These are phyloP conservation scores for Penicillium atrosanguineum DNA, from an alignment of 495 filamentous ascomycete genomes.

Conservation along the genomic window DNA sequence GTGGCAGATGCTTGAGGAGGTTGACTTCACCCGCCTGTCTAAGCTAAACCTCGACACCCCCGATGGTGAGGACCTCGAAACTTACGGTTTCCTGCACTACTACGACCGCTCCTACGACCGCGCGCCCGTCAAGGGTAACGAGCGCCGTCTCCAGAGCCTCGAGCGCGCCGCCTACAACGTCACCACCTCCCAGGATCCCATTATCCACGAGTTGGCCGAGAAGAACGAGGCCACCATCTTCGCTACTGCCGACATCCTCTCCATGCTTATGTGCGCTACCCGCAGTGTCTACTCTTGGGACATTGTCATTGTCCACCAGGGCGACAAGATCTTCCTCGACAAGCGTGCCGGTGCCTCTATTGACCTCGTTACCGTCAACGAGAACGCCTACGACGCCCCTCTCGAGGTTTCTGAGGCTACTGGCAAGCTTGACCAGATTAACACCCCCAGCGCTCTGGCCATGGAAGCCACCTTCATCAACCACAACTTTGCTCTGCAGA, in stretches of 20 bases:
- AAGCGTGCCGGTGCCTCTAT: conserved; percentile 90
- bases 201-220: conserved; percentile 95
- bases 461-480: conserved; percentile 99
- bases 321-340: conserved; percentile 96
- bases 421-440: conserved; percentile 85
- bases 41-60: conserved; percentile 95
- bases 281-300: conserved; percentile 98
- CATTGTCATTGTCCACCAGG: conserved; percentile 83
- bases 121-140: conserved; percentile 78
- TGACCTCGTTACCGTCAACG: conserved; percentile 98
- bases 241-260: conserved; percentile 92
- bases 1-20: conserved; percentile 95
- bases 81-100: conserved; percentile 95
- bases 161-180: conserved; percentile 97
- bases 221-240: conserved; percentile 97
- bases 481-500: conserved; percentile 96
- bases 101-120: conserved; percentile 96
- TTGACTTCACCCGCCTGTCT: conserved; percentile 90
- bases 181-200: conserved; percentile 89
- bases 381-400: conserved; percentile 96
- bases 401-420: conserved; percentile 80
- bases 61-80: conserved; percentile 90
- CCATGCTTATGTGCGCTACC: conserved; percentile 98
- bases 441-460: conserved; percentile 84
- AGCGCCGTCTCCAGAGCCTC: conserved; percentile 80